Evolutionary conservation across 2,329 filamentous ascomycete genomes (phyloP).

Genomic region (Exophiala sideris): DNA sequence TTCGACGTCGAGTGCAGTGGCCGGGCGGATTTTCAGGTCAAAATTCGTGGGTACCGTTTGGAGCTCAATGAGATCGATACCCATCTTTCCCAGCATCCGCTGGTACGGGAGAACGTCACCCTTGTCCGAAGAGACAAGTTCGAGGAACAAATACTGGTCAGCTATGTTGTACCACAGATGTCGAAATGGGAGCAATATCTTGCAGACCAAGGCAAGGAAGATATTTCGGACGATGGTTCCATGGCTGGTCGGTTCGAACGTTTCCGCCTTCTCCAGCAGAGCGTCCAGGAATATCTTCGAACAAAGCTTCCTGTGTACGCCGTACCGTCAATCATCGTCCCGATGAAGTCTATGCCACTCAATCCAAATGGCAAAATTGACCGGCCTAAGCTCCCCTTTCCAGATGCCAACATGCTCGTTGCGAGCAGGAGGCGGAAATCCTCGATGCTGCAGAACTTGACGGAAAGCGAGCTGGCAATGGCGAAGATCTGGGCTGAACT

Average conservation of each 20-base stretch:
- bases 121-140: constrained; percentile 78
- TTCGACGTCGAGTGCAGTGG: constrained; percentile 77
- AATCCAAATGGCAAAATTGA: constrained; percentile 82
- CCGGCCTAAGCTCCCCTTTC: constrained; percentile 75
- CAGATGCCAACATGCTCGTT: constrained; percentile 64
- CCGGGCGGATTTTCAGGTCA: constrained; percentile 83
- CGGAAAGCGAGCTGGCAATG: constrained; percentile 60
- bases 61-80: constrained; percentile 92
- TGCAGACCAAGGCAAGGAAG: constrained; percentile 52
- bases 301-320: constrained; percentile 70
- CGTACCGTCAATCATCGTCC: constrained; percentile 70
- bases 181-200: constrained; percentile 70
- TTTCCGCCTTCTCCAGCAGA: constrained; percentile 59
- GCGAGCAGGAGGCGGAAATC: constrained; percentile 51
- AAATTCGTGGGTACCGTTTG: constrained; percentile 93
- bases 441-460: constrained; percentile 45
- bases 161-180: constrained; percentile 82
- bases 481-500: constrained; percentile 72
- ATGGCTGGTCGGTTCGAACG: constrained; percentile 57
- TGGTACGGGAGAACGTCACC: constrained; percentile 82
- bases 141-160: constrained; percentile 82
- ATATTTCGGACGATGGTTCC: constrained; percentile 52
- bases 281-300: constrained; percentile 66
- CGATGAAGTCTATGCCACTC: constrained; percentile 64
- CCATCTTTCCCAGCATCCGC: constrained; percentile 68